Evolutionary conservation across 1,139 yeast genomes (phyloP).

Genomic region (Suhomyces chickasaworum): DNA sequence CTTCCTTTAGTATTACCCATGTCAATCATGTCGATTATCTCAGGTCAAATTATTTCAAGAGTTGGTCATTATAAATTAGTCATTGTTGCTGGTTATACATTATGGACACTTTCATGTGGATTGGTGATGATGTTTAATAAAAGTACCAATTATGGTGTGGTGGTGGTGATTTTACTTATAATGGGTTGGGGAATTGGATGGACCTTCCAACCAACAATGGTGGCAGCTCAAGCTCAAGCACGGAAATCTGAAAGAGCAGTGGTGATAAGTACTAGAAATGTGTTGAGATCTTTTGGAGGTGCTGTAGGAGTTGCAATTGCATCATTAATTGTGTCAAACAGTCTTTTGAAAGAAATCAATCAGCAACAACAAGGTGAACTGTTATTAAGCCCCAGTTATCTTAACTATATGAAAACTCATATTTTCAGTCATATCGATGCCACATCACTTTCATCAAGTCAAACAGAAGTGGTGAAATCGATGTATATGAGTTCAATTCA

Average conservation of each 20-base stretch:
- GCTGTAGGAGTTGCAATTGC: constrained; percentile 25
- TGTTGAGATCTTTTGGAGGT: constrained; percentile 26
- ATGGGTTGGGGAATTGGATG: constrained; percentile 26
- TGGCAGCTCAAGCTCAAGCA: constrained; percentile 27
- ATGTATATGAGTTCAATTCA: constrained; percentile 24
- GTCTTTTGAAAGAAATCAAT: constrained; percentile 18
- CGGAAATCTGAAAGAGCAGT: constrained; percentile 25
- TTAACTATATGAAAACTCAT: constrained; percentile 18
- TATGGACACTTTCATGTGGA: constrained; percentile 23
- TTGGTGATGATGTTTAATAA: constrained; percentile 18
- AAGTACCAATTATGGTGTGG: constrained; percentile 17
- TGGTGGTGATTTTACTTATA: constrained; percentile 20
- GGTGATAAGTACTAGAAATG: constrained; percentile 25
- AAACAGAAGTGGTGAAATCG: constrained; percentile 15
- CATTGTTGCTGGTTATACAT: constrained; percentile 17
- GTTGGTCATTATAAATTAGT: constrained; percentile 23
- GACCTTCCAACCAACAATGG: constrained; percentile 28
- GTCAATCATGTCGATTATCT: constrained; percentile 21
- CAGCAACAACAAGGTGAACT: constrained; percentile 9
- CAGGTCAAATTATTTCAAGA: constrained; percentile 21
- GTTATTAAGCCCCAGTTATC: constrained; percentile 14
- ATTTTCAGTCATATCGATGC: constrained; percentile 20
- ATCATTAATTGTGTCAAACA: constrained; percentile 22
- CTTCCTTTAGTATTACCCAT: constrained; percentile 23
- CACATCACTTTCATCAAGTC: constrained; percentile 15